Evolutionary conservation across 2,329 filamentous ascomycete species (phyloP).

Genomic region (Ceratocystis ficicola): DNA sequence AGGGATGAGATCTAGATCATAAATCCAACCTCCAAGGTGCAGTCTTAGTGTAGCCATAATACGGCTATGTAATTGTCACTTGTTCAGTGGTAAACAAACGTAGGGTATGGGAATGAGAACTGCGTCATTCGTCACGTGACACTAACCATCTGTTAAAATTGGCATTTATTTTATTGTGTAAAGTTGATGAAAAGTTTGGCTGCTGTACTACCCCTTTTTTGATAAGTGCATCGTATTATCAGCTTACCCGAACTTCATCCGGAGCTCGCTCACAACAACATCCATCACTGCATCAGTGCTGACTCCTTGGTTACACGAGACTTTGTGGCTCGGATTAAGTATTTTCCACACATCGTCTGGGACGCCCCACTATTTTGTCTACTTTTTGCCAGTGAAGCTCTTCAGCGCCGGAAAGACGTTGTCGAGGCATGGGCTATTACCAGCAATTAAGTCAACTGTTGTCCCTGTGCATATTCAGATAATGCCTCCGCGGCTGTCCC

Average conservation of each 20-base stretch:
- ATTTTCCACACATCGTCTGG: not conserved
- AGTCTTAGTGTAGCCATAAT: not conserved
- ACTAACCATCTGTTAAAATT: no score
- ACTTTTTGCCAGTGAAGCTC: conserved; percentile 6
- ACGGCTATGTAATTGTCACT: not conserved
- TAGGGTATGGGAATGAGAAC: not conserved
- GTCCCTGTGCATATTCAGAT: not conserved
- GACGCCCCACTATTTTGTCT: not conserved
- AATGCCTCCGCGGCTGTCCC: conserved; percentile 18
- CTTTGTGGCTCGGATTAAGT: not conserved
- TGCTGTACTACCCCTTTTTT: no score
- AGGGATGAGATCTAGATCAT: not conserved
- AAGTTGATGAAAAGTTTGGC: no score
- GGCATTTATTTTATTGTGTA: no score
- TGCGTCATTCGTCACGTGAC: conserved; percentile 5
- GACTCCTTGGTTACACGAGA: no score
- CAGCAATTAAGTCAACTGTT: not conserved
- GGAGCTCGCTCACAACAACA: no score
- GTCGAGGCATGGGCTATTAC: not conserved
- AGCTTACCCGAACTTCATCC: no score
- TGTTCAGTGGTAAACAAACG: not conserved
- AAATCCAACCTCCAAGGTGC: not conserved
- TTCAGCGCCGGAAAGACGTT: not conserved
- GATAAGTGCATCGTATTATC: no score
- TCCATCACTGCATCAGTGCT: no score